Percentiles rank a stretch among this genome's conserved stretches.
Evolutionary conservation across 2,329 filamentous ascomycete species (phyloP).

Genomic region (Colletotrichum costaricense): DNA sequence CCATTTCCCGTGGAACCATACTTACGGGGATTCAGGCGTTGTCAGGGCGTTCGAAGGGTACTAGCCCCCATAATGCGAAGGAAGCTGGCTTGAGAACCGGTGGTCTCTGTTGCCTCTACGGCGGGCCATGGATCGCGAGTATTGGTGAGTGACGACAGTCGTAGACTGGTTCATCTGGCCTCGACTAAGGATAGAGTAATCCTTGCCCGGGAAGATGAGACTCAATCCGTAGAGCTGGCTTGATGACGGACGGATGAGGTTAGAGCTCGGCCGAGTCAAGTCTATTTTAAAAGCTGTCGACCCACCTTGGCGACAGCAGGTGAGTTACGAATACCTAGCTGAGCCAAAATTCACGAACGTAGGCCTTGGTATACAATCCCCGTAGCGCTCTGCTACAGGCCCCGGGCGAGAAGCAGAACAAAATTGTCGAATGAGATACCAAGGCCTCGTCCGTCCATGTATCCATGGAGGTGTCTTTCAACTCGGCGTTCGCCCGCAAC

Average conservation of each 20-base stretch:
- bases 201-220: neutral
- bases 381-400: neutral
- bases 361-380: neutral
- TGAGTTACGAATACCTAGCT: neutral
- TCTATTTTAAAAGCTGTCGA: conserved; percentile 22
- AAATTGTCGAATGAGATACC: neutral
- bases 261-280: neutral
- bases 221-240: conserved; percentile 11
- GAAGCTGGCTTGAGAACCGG: neutral
- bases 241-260: neutral
- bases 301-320: conserved; percentile 2
- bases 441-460: neutral
- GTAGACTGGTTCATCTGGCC: conserved; percentile 4
- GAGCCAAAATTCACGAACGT: neutral
- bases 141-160: neutral
- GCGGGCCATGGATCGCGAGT: neutral
- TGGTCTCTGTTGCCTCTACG: neutral
- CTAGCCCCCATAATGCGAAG: conserved; percentile 18
- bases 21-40: neutral
- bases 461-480: neutral
- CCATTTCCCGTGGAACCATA: conserved; percentile 11
- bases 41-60: neutral
- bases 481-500: neutral
- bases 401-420: neutral
- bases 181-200: neutral